Conservation (phyloP, 75 land plant species). For the Pinus albicaulis region DNA sequence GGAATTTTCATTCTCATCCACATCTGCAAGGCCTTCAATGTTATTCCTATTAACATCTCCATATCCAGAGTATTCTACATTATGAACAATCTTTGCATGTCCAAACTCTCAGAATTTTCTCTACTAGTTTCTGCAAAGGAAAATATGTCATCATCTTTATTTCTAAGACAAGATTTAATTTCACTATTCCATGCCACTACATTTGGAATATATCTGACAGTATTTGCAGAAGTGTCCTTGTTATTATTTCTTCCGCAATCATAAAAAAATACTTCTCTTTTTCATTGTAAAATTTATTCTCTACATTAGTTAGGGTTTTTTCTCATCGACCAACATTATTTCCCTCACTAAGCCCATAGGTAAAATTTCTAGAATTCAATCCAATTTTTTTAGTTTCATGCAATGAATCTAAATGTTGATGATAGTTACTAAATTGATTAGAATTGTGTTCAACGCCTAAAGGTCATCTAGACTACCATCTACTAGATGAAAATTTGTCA, state of each 20-base stretch:
- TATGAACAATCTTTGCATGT: neutral
- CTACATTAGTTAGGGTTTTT: neutral
- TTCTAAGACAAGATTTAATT: no score
- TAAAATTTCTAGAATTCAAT: constrained; percentile 5
- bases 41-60: neutral
- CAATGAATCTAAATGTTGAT: neutral
- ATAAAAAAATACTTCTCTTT: constrained; percentile 1
- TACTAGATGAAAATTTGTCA: constrained; percentile 81
- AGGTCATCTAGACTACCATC: constrained; percentile 66
- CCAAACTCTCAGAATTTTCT: constrained; percentile 4
- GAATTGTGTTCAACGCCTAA: constrained; percentile 8
- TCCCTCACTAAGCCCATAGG: neutral
- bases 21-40: neutral
- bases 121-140: constrained; percentile 9
- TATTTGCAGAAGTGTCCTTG: neutral
- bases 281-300: constrained; percentile 9
- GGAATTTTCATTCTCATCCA: neutral
- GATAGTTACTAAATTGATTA: neutral
- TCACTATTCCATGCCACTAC: constrained; percentile 6
- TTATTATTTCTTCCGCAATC: constrained; percentile 2
- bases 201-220: neutral
- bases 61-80: constrained; percentile 10
- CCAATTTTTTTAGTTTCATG: neutral
- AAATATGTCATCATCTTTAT: neutral
- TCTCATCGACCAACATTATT: no score